Evolutionary conservation across 169 alveolate genomes (phyloP), one percentile per base, ranked within the genome.

Genomic region (Pseudocohnilembus persalinus): DNA sequence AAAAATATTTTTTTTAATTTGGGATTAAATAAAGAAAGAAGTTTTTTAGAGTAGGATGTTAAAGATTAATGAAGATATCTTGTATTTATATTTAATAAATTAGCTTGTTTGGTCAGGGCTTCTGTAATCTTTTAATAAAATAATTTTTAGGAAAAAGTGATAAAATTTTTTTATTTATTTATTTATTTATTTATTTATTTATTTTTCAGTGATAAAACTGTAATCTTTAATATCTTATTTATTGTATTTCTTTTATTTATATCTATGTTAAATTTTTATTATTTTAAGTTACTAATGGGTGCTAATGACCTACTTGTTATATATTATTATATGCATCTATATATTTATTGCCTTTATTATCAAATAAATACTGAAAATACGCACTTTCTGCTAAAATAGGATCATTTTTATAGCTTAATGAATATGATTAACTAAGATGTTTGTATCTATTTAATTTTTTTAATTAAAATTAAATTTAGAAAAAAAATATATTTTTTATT

Each of bases 1-100:
- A 88, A 68, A 77, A 76, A 89, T 4, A 75, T 29, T 0, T 33
- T 16, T 16, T 20, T 31, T 1, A 82, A 81, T 31, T 1, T 20
- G 15, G 0, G 30, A 26, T 11, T 11, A 29, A 73, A 73, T 73
- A n/a, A n/a, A 73, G 76, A 11, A 4, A 29, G 15, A 15, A 73
- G 6, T 73, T 73, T 29, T 73, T 73, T 6, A 73, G 33, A 73
- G 26, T 73, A 73, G 4, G 68, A 11, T 4, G 4, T 49, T 49
- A 49, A 11, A 11, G 68, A 49, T 49, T 49, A 49, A 49, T 49
- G 68, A 20, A 49, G 68, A 49, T 49, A 49, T 49, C 68, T 49
- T 20, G 20, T 49, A 49, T 49, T 49, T 49, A 4, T 20, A 49
- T 49, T 49, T 4, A 49, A 49, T 49, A 49, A 49, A 49, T 49